Evolutionary conservation across 768 basidiomycete species (phyloP).

Genomic region (Rhodotorula diobovata): DNA sequence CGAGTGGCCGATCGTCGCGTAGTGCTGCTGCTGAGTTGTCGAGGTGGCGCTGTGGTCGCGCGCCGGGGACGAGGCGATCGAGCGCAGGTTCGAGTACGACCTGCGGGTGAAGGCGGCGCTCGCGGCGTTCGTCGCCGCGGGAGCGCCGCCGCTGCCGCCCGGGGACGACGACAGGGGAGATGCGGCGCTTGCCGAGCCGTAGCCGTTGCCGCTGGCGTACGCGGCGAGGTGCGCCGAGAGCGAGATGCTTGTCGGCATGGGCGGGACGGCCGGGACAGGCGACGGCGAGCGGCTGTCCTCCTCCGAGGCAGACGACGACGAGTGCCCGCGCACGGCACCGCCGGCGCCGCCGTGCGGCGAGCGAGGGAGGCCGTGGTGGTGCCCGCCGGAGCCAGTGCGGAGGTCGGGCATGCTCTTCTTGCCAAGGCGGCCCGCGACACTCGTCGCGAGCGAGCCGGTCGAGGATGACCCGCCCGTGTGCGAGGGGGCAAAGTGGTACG

Average conservation of each 20-base stretch:
- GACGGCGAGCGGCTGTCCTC: neutral
- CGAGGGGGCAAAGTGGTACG: slow-evolving; percentile 39
- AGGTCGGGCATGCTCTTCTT: slow-evolving; percentile 99
- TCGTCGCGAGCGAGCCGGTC: slow-evolving; percentile 35
- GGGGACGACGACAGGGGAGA: neutral
- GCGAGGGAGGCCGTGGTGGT: neutral
- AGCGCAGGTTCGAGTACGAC: neutral
- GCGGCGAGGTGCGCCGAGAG: slow-evolving; percentile 13
- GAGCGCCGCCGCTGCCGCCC: too few species aligned
- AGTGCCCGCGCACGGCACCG: neutral
- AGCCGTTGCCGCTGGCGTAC: neutral
- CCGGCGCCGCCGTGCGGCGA: too few species aligned
- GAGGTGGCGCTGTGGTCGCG: too few species aligned
- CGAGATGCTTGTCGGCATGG: neutral
- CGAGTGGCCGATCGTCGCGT: neutral
- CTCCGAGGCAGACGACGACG: neutral
- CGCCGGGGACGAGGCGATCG: neutral
- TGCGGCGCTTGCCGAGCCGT: neutral
- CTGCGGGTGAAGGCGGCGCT: neutral
- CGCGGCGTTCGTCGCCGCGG: too few species aligned
- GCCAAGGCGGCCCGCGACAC: slow-evolving; percentile 61
- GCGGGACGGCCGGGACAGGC: slow-evolving; percentile 5
- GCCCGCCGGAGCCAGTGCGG: slow-evolving; percentile 41
- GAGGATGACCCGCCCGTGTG: slow-evolving; percentile 44
- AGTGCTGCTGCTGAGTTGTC: neutral